These are phyloP conservation scores for Phytopythium kandeliae DNA, from an alignment of 352 stramenopile genomes.

Conservation along the genomic window DNA sequence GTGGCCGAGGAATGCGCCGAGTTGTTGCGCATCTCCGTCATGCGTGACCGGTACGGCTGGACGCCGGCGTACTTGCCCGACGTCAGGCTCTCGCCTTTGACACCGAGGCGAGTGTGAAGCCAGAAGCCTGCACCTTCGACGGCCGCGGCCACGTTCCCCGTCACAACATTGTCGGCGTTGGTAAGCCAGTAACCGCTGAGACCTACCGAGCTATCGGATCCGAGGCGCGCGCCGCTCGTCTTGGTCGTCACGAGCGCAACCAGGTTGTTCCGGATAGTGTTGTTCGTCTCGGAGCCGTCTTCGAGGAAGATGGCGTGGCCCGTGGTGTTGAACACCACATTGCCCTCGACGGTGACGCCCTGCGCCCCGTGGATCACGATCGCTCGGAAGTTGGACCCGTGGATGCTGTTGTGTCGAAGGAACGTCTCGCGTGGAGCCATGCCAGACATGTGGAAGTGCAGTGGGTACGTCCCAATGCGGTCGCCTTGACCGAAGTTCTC, in stretches of 20 bases:
- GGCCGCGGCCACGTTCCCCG: conserved; percentile 30
- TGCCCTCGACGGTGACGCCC: conserved; percentile 28
- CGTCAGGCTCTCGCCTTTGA: conserved; percentile 21
- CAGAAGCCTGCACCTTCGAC: conserved; percentile 43
- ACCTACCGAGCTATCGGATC: conserved; percentile 15
- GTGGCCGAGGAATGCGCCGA: conserved; percentile 17
- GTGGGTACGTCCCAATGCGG: conserved; percentile 33
- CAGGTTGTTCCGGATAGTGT: conserved; percentile 48
- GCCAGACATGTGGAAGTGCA: conserved; percentile 39
- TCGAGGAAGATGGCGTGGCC: conserved; percentile 53
- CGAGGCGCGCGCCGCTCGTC: conserved; percentile 12
- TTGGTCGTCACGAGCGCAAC: conserved; percentile 32
- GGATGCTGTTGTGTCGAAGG: conserved; percentile 31
- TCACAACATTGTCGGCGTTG: conserved; percentile 45
- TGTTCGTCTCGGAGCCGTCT: conserved; percentile 53
- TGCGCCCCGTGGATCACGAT: conserved; percentile 46
- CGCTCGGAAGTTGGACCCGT: conserved; percentile 34
- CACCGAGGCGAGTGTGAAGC: conserved; percentile 28
- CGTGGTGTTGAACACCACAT: conserved; percentile 41
- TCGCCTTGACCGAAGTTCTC: conserved; percentile 40
- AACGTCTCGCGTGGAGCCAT: conserved; percentile 20
- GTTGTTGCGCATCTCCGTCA: conserved; percentile 22
- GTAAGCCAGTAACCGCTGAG: conserved; percentile 42
- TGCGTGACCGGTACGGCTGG: conserved; percentile 18
- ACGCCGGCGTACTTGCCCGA: conserved; percentile 21